A percentile compares a stretch with the other conserved stretches of the same genome.
These are phyloP conservation scores for Puccinia coronata DNA, from an alignment of 1,284 basidiomycete genomes.

Conservation along the genomic window DNA sequence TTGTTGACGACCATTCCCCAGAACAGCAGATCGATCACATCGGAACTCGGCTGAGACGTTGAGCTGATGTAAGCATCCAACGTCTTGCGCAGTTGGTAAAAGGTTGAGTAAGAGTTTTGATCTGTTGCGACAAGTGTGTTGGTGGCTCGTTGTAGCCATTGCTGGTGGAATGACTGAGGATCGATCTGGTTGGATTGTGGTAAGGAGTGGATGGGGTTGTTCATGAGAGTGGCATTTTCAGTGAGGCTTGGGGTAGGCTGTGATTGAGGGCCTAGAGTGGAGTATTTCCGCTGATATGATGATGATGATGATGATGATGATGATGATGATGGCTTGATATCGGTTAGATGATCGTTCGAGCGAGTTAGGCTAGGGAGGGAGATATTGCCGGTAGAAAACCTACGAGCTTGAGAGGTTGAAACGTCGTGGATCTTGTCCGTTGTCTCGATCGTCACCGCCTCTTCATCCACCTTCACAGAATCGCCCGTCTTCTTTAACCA, in stretches of 20 bases:
- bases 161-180: slow-evolving; percentile 12
- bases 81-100: slow-evolving; percentile 38
- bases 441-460: slow-evolving; percentile 96
- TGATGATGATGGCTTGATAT: no score
- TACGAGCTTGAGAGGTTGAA: slow-evolving; percentile 11
- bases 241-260: neutral
- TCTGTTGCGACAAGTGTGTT: slow-evolving; percentile 15
- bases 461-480: slow-evolving; percentile 85
- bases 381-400: slow-evolving; percentile 18
- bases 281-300: slow-evolving; percentile 1
- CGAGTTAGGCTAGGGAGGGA: slow-evolving; percentile 6
- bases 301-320: no score
- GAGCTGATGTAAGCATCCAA: slow-evolving; percentile 44
- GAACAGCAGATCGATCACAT: slow-evolving; percentile 42
- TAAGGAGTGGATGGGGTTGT: neutral
- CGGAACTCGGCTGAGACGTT: slow-evolving; percentile 26
- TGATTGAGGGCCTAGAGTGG: slow-evolving; percentile 7
- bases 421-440: slow-evolving; percentile 98
- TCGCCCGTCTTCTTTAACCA: slow-evolving; percentile 94
- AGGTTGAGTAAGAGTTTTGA: slow-evolving; percentile 34
- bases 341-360: neutral
- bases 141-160: slow-evolving; percentile 37
- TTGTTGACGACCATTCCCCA: slow-evolving; percentile 42
- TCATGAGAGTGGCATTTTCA: neutral
- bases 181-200: neutral